Conservation (phyloP, 208 protist species). For the Trypanosoma boissoni region DNA sequence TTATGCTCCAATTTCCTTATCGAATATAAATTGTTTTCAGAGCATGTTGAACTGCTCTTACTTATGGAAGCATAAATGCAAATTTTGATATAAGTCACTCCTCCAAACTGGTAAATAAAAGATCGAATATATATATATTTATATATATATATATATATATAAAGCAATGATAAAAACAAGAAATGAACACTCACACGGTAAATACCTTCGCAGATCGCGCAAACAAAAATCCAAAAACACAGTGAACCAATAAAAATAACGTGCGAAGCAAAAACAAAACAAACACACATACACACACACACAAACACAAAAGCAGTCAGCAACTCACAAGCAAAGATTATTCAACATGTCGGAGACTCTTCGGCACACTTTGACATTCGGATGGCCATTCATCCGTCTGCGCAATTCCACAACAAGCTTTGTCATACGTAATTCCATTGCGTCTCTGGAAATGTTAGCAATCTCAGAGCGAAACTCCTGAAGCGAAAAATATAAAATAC, state of each 20-base stretch:
- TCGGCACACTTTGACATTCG: slow-evolving; percentile 12
- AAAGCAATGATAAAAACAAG: too few species aligned
- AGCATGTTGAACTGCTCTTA: too few species aligned
- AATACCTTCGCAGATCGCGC: too few species aligned
- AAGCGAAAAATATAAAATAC: slow-evolving; percentile 22
- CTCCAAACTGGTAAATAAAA: too few species aligned
- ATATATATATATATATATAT: slow-evolving; percentile 20
- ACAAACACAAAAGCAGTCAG: background rate
- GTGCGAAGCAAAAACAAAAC: background rate
- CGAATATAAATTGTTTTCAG: too few species aligned
- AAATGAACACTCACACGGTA: too few species aligned
- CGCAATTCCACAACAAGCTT: slow-evolving; percentile 18
- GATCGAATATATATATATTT: slow-evolving; percentile 3
- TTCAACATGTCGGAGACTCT: slow-evolving; percentile 9
- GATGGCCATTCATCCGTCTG: slow-evolving; percentile 10
- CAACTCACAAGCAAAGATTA: background rate
- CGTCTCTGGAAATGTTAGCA: background rate
- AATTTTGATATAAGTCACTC: too few species aligned
- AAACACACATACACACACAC: background rate
- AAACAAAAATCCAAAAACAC: too few species aligned
- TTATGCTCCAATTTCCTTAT: background rate
- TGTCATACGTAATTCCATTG: background rate
- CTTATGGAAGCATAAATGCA: too few species aligned
- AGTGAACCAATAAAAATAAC: too few species aligned
- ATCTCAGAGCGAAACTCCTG: background rate